A percentile compares a stretch with the other conserved stretches of the same genome.
These are phyloP conservation scores for Rhynchospora breviuscula DNA, from an alignment of 176 grass and related monocot genomes.

Conservation along the genomic window DNA sequence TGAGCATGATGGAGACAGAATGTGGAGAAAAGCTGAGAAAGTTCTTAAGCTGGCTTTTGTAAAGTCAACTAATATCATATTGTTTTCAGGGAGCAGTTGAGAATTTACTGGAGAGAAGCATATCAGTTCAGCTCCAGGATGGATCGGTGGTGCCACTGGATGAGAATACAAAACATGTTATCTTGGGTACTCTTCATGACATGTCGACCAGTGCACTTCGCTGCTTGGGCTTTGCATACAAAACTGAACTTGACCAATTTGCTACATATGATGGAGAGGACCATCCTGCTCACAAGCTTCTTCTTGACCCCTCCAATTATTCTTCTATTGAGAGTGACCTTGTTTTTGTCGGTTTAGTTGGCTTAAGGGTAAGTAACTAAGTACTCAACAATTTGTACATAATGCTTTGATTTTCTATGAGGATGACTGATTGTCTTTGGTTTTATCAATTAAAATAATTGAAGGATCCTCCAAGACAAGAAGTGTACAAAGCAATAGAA, in stretches of 20 bases:
- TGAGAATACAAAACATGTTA: conserved; percentile 48
- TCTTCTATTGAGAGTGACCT: conserved; percentile 71
- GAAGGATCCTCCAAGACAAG: conserved; percentile 95
- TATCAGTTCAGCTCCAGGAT: conserved; percentile 70
- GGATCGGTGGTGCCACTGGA: conserved; percentile 66
- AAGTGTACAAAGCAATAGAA: conserved; percentile 88
- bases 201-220: conserved; percentile 90
- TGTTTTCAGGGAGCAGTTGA: conserved; percentile 83
- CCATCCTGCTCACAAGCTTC: conserved; percentile 87
- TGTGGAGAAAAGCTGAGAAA: neutral
- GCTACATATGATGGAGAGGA: conserved; percentile 83
- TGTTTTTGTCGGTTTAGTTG: conserved; percentile 71
- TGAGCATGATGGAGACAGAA: neutral
- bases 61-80: conserved; percentile 15
- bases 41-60: neutral
- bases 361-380: conserved; percentile 53
- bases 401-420: neutral
- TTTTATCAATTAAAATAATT: conserved; percentile 19
- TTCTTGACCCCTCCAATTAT: conserved; percentile 91
- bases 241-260: conserved; percentile 71
- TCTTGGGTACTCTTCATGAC: conserved; percentile 64
- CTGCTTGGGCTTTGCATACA: conserved; percentile 96
- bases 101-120: conserved; percentile 77
- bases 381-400: neutral
- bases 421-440: neutral